A percentile compares a stretch with the other conserved stretches of the same genome.
Conservation (phyloP, 2,329 filamentous ascomycete species). For the Aspergillus fischeri region DNA sequence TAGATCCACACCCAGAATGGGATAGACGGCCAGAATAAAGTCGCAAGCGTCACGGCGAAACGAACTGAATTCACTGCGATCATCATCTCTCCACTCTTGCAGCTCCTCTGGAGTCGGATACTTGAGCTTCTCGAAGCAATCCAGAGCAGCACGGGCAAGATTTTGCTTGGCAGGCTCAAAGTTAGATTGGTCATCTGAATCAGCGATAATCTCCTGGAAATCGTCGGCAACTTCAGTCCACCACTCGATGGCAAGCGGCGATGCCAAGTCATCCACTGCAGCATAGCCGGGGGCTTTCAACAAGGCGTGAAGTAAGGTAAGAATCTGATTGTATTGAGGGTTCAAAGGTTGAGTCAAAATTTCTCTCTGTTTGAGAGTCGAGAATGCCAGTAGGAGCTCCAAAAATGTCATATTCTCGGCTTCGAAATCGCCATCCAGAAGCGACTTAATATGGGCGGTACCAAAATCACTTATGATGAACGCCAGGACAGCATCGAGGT, state of each 20-base stretch:
- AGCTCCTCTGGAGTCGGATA: conserved; percentile 32
- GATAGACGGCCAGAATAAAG: conserved; percentile 42
- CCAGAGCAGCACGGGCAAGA: conserved; percentile 37
- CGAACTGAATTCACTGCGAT: conserved; percentile 38
- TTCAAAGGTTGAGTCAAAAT: conserved; percentile 29
- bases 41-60: conserved; percentile 46
- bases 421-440: conserved; percentile 35
- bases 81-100: conserved; percentile 40
- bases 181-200: conserved; percentile 22
- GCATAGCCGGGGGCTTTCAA: conserved; percentile 40
- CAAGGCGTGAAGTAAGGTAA: conserved; percentile 35
- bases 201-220: conserved; percentile 29
- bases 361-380: conserved; percentile 26
- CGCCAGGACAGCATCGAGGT: conserved; percentile 26
- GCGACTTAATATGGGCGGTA: conserved; percentile 26
- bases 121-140: conserved; percentile 41
- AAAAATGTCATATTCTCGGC: conserved; percentile 37
- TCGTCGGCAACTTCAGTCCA: conserved; percentile 41
- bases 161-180: conserved; percentile 34
- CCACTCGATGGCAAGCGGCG: conserved; percentile 37
- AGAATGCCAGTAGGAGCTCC: conserved; percentile 38
- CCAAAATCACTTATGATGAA: conserved; percentile 34
- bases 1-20: conserved; percentile 40
- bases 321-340: conserved; percentile 30
- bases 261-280: conserved; percentile 37